Evolutionary conservation across 164 flowering plant genomes (phyloP).

Genomic region (Nymphaea colorata): DNA sequence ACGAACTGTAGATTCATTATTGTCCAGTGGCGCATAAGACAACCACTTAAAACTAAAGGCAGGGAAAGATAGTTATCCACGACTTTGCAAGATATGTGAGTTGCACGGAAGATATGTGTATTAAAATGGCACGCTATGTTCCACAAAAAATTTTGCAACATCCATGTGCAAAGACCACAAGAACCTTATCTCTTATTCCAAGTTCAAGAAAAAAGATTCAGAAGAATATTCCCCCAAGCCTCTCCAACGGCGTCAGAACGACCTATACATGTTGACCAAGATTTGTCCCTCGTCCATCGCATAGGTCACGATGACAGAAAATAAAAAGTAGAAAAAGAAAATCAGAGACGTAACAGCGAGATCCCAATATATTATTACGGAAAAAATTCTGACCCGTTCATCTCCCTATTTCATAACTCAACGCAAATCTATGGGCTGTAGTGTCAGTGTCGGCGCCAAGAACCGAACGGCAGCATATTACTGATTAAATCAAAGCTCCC

Average conservation of each 20-base stretch:
- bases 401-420: too few relatives aligned
- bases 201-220: neutral
- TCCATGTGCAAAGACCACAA: neutral
- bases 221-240: neutral
- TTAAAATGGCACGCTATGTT: neutral
- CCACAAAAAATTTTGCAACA: neutral
- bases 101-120: neutral
- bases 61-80: neutral
- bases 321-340: too few relatives aligned
- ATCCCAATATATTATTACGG: too few relatives aligned
- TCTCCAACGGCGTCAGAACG: neutral
- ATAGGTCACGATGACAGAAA: too few relatives aligned
- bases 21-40: neutral
- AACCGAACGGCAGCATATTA: neutral
- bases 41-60: neutral
- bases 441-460: neutral
- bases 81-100: neutral
- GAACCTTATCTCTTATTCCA: neutral
- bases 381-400: too few relatives aligned
- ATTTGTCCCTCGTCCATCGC: neutral
- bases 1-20: neutral
- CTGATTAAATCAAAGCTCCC: neutral
- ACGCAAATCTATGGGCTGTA: neutral
- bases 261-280: neutral
- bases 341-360: too few relatives aligned